Percentiles rank a stretch among this genome's conserved stretches.
phyloP scores from a whole-genome alignment of 257 asterid genomes.

The Solanum virginianum region DNA sequence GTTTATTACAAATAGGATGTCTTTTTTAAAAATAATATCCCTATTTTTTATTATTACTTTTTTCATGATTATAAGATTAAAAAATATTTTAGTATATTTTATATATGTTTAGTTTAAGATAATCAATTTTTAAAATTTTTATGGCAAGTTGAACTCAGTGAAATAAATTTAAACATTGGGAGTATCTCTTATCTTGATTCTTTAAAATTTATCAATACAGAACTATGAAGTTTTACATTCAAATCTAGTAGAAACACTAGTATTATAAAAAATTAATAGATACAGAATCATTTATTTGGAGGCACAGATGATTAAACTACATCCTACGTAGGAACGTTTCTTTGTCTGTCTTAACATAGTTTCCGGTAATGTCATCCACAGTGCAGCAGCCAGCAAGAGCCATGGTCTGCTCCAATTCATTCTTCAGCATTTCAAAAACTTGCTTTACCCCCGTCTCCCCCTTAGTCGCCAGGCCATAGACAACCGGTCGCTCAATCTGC shows the following conservation, averaged over 20 bases:
- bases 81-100: neutral
- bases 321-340: constrained; percentile 21
- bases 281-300: neutral
- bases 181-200: neutral
- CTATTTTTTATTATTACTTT: too few species aligned
- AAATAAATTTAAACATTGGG: neutral
- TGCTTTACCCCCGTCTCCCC: constrained; percentile 39
- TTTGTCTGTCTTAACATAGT: constrained; percentile 28
- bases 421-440: constrained; percentile 31
- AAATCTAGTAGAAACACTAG: neutral
- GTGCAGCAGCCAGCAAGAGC: constrained; percentile 49
- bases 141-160: neutral
- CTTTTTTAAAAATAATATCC: too few species aligned
- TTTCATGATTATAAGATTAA: too few species aligned
- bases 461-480: constrained; percentile 38
- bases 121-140: neutral
- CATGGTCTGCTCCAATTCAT: constrained; percentile 53
- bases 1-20: too few species aligned
- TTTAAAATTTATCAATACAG: neutral
- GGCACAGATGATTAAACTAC: neutral
- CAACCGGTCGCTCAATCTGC: constrained; percentile 47
- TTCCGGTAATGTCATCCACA: constrained; percentile 28
- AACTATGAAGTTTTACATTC: neutral
- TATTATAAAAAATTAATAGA: too few species aligned
- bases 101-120: neutral